A percentile compares a stretch with the other conserved stretches of the same genome.
These are phyloP conservation scores for Sphagnurus paluster DNA, from an alignment of 1,284 basidiomycete genomes.

Conservation along the genomic window DNA sequence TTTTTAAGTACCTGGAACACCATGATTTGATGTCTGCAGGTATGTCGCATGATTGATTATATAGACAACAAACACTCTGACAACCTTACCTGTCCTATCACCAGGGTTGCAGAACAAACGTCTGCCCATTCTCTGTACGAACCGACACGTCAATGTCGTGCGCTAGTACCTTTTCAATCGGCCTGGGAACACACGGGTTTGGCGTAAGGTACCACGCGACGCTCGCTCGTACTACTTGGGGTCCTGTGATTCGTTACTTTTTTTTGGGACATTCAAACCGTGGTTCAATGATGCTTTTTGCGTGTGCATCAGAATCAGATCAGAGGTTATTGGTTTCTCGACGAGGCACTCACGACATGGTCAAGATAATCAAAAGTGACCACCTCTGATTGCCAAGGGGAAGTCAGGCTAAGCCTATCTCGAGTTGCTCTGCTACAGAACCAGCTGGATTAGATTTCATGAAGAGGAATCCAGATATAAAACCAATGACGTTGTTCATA, in stretches of 20 bases:
- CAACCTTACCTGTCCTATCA: conserved; percentile 1
- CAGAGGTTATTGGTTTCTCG: background rate
- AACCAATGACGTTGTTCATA: no score
- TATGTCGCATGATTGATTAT: background rate
- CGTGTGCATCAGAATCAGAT: background rate
- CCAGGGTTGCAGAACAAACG: background rate
- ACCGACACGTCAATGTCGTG: background rate
- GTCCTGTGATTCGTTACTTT: background rate
- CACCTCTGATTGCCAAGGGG: conserved; percentile 1
- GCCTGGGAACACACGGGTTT: background rate
- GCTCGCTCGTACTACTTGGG: background rate
- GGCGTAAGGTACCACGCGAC: conserved; percentile 5
- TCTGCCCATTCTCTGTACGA: background rate
- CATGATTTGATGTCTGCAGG: background rate
- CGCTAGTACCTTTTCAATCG: conserved; percentile 5
- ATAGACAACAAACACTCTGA: background rate
- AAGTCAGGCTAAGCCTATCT: conserved; percentile 1
- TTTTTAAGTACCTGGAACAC: no score
- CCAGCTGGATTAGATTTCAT: background rate
- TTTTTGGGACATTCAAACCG: no score
- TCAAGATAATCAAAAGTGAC: background rate
- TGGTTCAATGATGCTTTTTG: conserved; percentile 1
- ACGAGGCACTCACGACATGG: background rate
- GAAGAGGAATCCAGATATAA: no score
- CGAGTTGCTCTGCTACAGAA: background rate